Evolutionary conservation across 164 flowering plant genomes (phyloP), one percentile per base, ranked within the genome.

Genomic region (Magnolia officinalis): DNA sequence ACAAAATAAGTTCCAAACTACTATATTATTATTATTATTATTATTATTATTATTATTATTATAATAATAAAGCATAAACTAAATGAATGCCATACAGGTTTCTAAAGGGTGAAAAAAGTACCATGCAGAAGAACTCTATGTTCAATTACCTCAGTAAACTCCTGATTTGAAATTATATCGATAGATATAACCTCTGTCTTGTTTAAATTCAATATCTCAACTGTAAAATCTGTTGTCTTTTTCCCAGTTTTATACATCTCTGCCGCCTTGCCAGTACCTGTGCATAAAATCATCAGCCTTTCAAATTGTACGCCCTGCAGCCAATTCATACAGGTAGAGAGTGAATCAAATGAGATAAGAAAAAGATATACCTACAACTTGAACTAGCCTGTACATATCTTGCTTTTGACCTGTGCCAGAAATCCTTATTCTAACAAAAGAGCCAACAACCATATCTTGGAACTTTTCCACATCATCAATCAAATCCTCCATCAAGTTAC

Each of bases 311-410:
- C 18, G 70, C 3, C 49, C 1, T 20, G 75, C 70, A 75, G 37
- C 45, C 76, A 13, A 16, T 19, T 19, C 61, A 13, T 55, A 16
- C 26, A 58, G 49, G 51, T 51, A 73, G 29, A 63, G 50, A 64
- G 16, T 20, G 67, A 18, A 63, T 16, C 20, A 31, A 63, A 29
- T 16, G 24, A 18, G 24, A 23, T 14, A 11, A 65, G 66, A 50
- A 59, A 75, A 71, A 64, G n/a, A 79, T 51, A 79, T 90, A 94
- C 99, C 97, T 73, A 90, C 84, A 81, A 96, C 92, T 89, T 90
- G 98, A 63, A 96, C 99, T 70, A 96, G 93, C 86, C 99, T 87
- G 85, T 96, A 90, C 81, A 92, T 82, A 80, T 96, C 99, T 81
- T 96, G 98, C 83, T 90, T 96, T 78, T 91, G 96, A 79, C 67